phyloP scores from a whole-genome alignment of 192 early-diverging fungal species.

The Backusella luteola region DNA sequence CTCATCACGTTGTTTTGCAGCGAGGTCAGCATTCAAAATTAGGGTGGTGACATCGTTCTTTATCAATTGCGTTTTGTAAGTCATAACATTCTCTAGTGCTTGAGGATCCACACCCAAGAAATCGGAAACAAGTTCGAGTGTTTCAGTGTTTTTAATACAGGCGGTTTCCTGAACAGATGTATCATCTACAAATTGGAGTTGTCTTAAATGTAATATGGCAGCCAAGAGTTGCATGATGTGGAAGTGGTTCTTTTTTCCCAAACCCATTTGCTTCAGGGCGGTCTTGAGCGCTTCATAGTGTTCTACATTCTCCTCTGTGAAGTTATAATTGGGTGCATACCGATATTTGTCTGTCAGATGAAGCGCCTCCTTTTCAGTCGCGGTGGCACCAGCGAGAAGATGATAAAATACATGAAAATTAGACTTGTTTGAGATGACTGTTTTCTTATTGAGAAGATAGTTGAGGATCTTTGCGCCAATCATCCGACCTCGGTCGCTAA shows the following conservation, averaged over 20 bases:
- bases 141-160: slow-evolving; percentile 72
- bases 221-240: slow-evolving; percentile 85
- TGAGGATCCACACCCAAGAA: slow-evolving; percentile 75
- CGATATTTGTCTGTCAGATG: slow-evolving; percentile 42
- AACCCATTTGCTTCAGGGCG: slow-evolving; percentile 83
- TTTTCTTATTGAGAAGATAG: slow-evolving; percentile 84
- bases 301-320: slow-evolving; percentile 6
- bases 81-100: slow-evolving; percentile 73
- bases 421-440: slow-evolving; percentile 47
- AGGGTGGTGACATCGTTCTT: slow-evolving; percentile 81
- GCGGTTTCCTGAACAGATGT: slow-evolving; percentile 68
- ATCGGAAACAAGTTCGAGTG: slow-evolving; percentile 71
- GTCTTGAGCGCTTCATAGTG: slow-evolving; percentile 36
- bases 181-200: slow-evolving; percentile 78
- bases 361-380: slow-evolving; percentile 74
- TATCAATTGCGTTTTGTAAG: slow-evolving; percentile 78
- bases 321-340: not conserved
- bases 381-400: slow-evolving; percentile 74
- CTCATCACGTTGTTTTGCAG: slow-evolving; percentile 69
- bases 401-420: slow-evolving; percentile 98
- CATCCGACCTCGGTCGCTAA: slow-evolving; percentile 85
- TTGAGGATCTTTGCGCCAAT: slow-evolving; percentile 84
- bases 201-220: slow-evolving; percentile 83
- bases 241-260: slow-evolving; percentile 74
- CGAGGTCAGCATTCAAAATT: slow-evolving; percentile 72